Conservation (phyloP, 345 rosid genomes). For the Arabis hirsuta region DNA sequence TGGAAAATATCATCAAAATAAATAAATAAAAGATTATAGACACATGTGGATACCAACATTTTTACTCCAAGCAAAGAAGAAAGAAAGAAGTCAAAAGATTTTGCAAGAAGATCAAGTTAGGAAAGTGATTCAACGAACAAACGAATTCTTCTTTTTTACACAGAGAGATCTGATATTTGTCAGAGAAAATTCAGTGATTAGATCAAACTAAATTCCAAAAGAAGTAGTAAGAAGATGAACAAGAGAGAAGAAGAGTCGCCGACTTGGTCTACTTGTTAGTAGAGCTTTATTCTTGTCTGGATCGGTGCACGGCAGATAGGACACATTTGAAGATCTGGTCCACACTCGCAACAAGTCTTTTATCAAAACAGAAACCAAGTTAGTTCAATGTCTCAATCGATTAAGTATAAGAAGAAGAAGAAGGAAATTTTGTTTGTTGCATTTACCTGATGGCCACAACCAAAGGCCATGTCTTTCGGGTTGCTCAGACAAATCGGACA, state of each 20-base stretch:
- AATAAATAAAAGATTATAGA: neutral
- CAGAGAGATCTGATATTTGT: slow-evolving; percentile 31
- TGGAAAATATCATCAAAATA: neutral
- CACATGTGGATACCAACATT: slow-evolving; percentile 4
- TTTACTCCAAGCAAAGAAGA: slow-evolving; percentile 34
- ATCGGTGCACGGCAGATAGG: slow-evolving; percentile 85
- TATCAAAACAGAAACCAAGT: slow-evolving; percentile 18
- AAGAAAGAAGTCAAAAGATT: slow-evolving; percentile 14
- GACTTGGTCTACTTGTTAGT: slow-evolving; percentile 46
- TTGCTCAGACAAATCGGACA: slow-evolving; percentile 83
- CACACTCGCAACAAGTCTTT: slow-evolving; percentile 92
- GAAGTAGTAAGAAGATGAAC: slow-evolving; percentile 15
- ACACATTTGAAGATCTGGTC: slow-evolving; percentile 69
- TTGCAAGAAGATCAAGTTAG: slow-evolving; percentile 21
- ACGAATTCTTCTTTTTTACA: slow-evolving; percentile 30
- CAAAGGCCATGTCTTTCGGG: slow-evolving; percentile 88
- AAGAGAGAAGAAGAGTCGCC: slow-evolving; percentile 15
- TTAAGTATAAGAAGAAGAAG: neutral
- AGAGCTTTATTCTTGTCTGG: slow-evolving; percentile 83
- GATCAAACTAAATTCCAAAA: slow-evolving; percentile 38
- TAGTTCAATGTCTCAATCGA: slow-evolving; percentile 9
- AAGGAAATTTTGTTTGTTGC: neutral
- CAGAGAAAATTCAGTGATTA: slow-evolving; percentile 26
- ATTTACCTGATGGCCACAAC: slow-evolving; percentile 97
- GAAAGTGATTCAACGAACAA: slow-evolving; percentile 22